Base-by-base conservation (phyloP, 345 rosid genomes). In the Mallotus nudiflorus region DNA sequence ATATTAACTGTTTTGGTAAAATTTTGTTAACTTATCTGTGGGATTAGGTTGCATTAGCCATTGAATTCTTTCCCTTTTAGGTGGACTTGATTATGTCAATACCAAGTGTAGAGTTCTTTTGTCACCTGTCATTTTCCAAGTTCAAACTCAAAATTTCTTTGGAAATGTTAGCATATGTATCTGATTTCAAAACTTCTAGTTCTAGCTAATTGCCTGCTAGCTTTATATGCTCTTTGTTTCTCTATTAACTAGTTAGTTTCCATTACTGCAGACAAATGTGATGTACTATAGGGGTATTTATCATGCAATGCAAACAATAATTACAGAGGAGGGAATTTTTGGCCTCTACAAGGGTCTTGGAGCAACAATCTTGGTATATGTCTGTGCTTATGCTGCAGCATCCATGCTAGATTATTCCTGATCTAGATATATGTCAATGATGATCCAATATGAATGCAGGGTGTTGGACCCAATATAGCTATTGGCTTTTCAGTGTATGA, bases 321-420 rank as follows among this genome's bases (percentile, higher is more conserved):
- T 83, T 84, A 84, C 80, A 77, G 99, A 92, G 10, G 98, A 92
- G 75, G 96, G 99, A 27, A 27, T 89, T 68, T 73, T 82, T 39
- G 99, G 99, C 65, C 76, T 96, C 69, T 96, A 92, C 80, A 92
- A 91, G 83, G 99, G 99, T 67, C 93, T 96, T 78, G 98, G 99
- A 77, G 89, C 98, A 7, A 96, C 99, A 44, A 79, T 92, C 62
- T 79, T 96, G 97, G 99, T 91, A 85, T 27, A 33, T 61, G 29
- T 69, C 68, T 54, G 20, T 70, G 52, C 16, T 75, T 76, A 7
- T 50, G 53, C 44, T 48, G 16, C 63, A 24, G 31, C 20, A 25
- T 70, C 37, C 70, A 1, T 65, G 25, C 61, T 39, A 50, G 24
- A 37, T 27, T 10, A 16, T 54, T 70, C 52, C 4, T 39, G 66